These are phyloP conservation scores for Colletotrichum sp. DNA, from an alignment of 2,329 filamentous ascomycete species.

Conservation along the genomic window DNA sequence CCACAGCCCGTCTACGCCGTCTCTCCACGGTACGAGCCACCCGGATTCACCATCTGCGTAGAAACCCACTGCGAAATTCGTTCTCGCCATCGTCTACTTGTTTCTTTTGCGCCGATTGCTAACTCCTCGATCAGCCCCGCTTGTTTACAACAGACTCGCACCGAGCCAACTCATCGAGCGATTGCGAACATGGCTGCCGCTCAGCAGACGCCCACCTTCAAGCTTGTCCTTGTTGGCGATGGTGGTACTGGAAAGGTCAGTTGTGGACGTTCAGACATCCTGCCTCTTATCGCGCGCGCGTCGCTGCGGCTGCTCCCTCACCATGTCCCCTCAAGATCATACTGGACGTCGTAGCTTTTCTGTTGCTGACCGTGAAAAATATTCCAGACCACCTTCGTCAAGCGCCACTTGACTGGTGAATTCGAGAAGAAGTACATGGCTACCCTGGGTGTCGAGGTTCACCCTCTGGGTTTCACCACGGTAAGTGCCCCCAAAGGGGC, in stretches of 20 bases:
- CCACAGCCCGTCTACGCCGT: not conserved
- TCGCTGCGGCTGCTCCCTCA: not conserved
- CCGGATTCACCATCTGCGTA: not conserved
- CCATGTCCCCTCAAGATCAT: not conserved
- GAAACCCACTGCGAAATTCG: constrained; percentile 14
- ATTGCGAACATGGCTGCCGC: constrained; percentile 70
- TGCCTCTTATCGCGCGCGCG: not conserved
- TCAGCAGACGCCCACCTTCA: constrained; percentile 80
- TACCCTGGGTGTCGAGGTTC: constrained; percentile 98
- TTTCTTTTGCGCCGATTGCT: constrained; percentile 11
- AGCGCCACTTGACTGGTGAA: constrained; percentile 99
- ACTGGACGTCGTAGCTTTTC: not conserved
- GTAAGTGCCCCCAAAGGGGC: constrained; percentile 64
- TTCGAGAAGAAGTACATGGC: constrained; percentile 99
- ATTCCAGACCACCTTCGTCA: constrained; percentile 96
- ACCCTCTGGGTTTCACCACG: constrained; percentile 96
- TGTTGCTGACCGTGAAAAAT: constrained; percentile 24
- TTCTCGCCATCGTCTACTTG: constrained; percentile 5
- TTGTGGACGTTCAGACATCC: not conserved
- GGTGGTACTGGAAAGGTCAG: constrained; percentile 97
- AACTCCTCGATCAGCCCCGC: constrained; percentile 36
- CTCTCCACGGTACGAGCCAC: not conserved
- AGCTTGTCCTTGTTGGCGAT: constrained; percentile 99
- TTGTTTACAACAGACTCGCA: constrained; percentile 50
- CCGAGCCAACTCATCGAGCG: constrained; percentile 23